Percentiles rank a stretch among this genome's conserved stretches.
Evolutionary conservation across 306 rosid genomes (phyloP).

Genomic region (Morella rubra): DNA sequence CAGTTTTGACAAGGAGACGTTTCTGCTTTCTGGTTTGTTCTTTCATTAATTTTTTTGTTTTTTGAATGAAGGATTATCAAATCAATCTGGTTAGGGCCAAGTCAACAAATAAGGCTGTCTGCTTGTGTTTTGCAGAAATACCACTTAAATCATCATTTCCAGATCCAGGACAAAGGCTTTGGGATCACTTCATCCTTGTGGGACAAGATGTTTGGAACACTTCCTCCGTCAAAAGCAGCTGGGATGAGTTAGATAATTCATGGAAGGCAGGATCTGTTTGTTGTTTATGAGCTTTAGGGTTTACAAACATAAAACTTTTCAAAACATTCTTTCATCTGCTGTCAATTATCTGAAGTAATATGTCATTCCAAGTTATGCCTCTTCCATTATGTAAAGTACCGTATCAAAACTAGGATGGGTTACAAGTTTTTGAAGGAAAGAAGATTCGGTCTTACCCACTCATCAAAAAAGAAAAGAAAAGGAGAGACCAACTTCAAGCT

Average conservation of each 20-base stretch:
- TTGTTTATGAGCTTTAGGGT: slow-evolving; percentile 41
- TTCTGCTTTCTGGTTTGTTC: too few species aligned
- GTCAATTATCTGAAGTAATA: slow-evolving; percentile 5
- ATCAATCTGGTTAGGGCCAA: too few species aligned
- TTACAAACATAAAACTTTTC: not conserved
- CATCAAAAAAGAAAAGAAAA: too few species aligned
- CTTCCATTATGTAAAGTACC: not conserved
- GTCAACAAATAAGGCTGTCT: not conserved
- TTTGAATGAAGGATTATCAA: too few species aligned
- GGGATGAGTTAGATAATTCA: slow-evolving; percentile 44
- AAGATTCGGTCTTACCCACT: too few species aligned
- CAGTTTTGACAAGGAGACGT: too few species aligned
- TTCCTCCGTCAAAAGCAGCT: slow-evolving; percentile 64
- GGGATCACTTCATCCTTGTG: slow-evolving; percentile 90
- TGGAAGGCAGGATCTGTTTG: slow-evolving; percentile 25
- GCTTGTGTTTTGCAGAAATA: slow-evolving; percentile 57
- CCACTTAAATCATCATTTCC: slow-evolving; percentile 93
- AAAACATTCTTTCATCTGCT: slow-evolving; percentile 19
- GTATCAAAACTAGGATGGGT: slow-evolving; percentile 16
- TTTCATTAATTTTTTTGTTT: too few species aligned
- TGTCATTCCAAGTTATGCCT: not conserved
- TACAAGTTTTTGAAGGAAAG: not conserved
- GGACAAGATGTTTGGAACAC: slow-evolving; percentile 88
- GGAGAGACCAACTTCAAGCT: too few species aligned
- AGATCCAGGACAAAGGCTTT: slow-evolving; percentile 78